Conservation (phyloP, 495 filamentous ascomycete species). For the Neurospora tetrasperma region DNA sequence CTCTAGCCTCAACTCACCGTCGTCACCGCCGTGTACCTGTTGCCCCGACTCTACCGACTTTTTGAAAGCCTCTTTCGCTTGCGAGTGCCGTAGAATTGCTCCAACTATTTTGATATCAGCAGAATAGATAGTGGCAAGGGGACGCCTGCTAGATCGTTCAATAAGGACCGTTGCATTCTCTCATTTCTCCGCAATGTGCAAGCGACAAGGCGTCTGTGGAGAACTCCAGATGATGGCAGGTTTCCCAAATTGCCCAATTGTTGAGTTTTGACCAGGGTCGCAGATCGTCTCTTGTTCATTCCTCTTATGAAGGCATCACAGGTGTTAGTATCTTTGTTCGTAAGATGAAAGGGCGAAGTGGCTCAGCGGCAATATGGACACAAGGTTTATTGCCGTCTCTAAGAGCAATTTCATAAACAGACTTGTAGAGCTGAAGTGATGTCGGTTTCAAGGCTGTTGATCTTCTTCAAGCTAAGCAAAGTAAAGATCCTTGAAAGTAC, state of each 20-base stretch:
- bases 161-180: background rate
- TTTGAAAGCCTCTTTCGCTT: background rate
- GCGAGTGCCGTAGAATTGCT: background rate
- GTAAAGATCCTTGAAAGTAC: too few relatives aligned
- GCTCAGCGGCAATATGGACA: background rate
- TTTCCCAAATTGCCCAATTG: background rate
- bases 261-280: background rate
- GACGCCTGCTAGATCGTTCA: background rate
- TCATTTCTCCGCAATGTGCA: background rate
- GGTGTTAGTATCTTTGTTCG: background rate
- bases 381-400: background rate
- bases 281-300: background rate
- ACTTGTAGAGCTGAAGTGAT: background rate
- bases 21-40: background rate
- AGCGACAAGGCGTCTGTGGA: background rate
- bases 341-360: background rate
- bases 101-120: background rate
- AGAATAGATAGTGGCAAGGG: background rate
- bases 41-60: background rate
- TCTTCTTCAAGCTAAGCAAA: background rate
- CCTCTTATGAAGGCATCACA: background rate
- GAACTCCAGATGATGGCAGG: background rate
- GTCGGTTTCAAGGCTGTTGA: background rate
- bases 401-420: background rate
- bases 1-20: background rate